phyloP scores from a whole-genome alignment of 2,329 filamentous ascomycete genomes.

The Thelonectria discophora region DNA sequence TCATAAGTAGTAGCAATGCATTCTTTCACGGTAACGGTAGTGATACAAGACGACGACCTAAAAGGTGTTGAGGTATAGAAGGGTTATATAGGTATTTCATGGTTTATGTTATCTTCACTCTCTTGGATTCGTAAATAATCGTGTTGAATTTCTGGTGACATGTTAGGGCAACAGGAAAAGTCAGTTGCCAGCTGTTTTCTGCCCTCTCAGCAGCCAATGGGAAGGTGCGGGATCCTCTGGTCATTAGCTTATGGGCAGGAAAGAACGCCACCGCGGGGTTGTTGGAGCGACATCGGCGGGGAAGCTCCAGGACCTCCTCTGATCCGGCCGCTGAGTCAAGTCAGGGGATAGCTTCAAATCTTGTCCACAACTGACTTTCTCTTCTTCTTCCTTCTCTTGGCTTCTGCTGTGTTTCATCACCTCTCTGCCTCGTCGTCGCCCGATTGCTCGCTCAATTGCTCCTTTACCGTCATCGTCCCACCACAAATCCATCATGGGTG shows the following conservation, averaged over 20 bases:
- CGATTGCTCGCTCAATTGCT: conserved; percentile 3
- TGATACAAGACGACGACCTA: conserved; percentile 15
- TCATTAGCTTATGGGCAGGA: neutral
- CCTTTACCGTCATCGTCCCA: neutral
- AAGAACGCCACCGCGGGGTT: conserved; percentile 4
- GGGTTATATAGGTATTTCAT: conserved; percentile 4
- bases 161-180: neutral
- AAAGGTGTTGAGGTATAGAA: conserved; percentile 7
- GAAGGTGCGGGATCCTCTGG: conserved; percentile 19
- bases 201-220: conserved; percentile 27
- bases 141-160: neutral
- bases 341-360: conserved; percentile 12
- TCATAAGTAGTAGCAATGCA: conserved; percentile 20
- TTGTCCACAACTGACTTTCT: conserved; percentile 11
- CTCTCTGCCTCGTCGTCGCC: neutral
- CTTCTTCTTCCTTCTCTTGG: neutral
- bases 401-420: neutral
- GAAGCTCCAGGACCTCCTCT: neutral
- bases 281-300: conserved; percentile 37
- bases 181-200: neutral
- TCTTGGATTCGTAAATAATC: neutral
- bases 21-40: conserved; percentile 22
- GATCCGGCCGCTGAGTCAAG: conserved; percentile 20
- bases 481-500: conserved; percentile 51
- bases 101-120: neutral